Percentiles rank a stretch among this genome's conserved stretches.
Evolutionary conservation across 1,139 yeast genomes (phyloP).

Genomic region (Candida smagusa): DNA sequence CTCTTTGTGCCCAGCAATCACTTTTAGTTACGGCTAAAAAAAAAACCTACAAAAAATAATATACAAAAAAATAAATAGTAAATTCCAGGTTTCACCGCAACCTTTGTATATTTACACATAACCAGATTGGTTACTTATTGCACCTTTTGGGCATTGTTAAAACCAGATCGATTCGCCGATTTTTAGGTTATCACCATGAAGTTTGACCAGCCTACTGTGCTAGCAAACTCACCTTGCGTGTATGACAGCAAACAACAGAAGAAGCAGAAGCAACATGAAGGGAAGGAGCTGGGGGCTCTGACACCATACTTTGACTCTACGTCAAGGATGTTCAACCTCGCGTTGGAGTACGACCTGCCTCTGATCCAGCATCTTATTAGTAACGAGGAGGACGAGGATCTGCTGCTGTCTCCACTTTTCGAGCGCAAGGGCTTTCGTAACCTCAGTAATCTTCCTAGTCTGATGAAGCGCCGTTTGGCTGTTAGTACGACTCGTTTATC

Average conservation of each 20-base stretch:
- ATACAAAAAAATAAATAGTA: background rate
- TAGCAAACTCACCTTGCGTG: constrained; percentile 3
- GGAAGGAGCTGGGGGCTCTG: no score
- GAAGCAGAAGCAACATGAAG: constrained; percentile 20
- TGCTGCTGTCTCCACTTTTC: constrained; percentile 16
- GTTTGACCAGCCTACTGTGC: background rate
- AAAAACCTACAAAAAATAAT: background rate
- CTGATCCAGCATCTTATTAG: constrained; percentile 6
- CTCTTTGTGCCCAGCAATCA: no score
- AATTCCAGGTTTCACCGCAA: constrained; percentile 1
- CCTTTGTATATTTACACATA: constrained; percentile 3
- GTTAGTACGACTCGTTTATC: constrained; percentile 18
- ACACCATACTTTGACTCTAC: no score
- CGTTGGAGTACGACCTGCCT: constrained; percentile 12
- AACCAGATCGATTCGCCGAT: no score
- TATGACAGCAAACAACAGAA: constrained; percentile 9
- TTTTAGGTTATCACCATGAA: background rate
- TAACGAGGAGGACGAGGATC: constrained; percentile 4
- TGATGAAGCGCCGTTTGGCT: constrained; percentile 19
- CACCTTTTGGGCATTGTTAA: background rate
- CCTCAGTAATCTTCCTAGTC: constrained; percentile 22
- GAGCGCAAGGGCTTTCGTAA: constrained; percentile 26
- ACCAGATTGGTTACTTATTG: constrained; percentile 1
- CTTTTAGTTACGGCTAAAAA: background rate
- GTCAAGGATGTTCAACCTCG: no score